These are phyloP conservation scores for Metschnikowia chrysomelidarum DNA, from an alignment of 805 yeast genomes.

Conservation along the genomic window DNA sequence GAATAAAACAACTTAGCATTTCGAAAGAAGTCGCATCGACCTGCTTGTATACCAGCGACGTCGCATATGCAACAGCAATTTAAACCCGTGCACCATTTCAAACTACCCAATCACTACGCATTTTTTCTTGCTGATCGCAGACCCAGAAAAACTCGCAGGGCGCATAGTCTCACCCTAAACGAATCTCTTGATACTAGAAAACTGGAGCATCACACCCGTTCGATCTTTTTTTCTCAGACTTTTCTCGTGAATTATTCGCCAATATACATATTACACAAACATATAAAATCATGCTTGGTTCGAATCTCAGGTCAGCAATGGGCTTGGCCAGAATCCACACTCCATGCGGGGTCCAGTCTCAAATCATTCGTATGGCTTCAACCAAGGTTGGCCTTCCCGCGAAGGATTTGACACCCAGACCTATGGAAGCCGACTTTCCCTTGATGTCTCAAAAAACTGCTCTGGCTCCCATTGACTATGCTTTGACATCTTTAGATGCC, in stretches of 20 bases:
- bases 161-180: too few relatives aligned
- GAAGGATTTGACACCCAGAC: slow-evolving; percentile 48
- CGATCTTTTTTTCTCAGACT: too few relatives aligned
- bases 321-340: slow-evolving; percentile 15
- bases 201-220: too few relatives aligned
- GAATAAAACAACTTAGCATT: too few relatives aligned
- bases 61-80: too few relatives aligned
- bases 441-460: slow-evolving; percentile 61
- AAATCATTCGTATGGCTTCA: slow-evolving; percentile 24
- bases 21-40: too few relatives aligned
- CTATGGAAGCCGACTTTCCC: slow-evolving; percentile 66
- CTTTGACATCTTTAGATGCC: slow-evolving; percentile 75
- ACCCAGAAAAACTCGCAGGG: too few relatives aligned
- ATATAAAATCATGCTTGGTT: slow-evolving; percentile 33
- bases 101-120: slow-evolving; percentile 34
- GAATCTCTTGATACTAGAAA: too few relatives aligned
- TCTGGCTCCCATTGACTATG: slow-evolving; percentile 66
- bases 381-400: slow-evolving; percentile 27
- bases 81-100: slow-evolving; percentile 17
- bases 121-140: slow-evolving; percentile 37
- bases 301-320: slow-evolving; percentile 27
- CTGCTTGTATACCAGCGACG: too few relatives aligned
- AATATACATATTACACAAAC: too few relatives aligned
- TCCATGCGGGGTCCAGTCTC: slow-evolving; percentile 4
- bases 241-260: too few relatives aligned